These are phyloP conservation scores for Torrubiellomyces zombiae DNA, from an alignment of 2,329 filamentous ascomycete species.

Conservation along the genomic window DNA sequence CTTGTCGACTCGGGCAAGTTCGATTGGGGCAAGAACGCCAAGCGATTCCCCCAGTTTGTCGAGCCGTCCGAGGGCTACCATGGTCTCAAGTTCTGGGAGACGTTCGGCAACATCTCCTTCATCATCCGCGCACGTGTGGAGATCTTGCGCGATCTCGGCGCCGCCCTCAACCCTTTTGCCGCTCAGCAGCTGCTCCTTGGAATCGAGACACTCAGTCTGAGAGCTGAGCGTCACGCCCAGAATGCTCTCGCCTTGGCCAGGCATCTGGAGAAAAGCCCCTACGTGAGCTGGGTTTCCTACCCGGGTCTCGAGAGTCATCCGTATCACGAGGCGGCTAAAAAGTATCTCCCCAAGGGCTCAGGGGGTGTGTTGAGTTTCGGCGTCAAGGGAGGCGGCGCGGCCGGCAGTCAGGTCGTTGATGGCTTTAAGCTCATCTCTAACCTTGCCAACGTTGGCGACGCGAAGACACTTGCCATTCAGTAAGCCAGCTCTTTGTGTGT, in stretches of 20 bases:
- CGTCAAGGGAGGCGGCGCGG: constrained; percentile 72
- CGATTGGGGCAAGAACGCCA: constrained; percentile 73
- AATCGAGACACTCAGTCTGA: constrained; percentile 74
- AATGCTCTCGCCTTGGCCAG: constrained; percentile 68
- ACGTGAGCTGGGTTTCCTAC: constrained; percentile 90
- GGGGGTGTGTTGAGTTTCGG: constrained; percentile 89
- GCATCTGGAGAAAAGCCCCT: constrained; percentile 68
- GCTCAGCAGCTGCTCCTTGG: constrained; percentile 86
- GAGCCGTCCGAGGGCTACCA: constrained; percentile 83
- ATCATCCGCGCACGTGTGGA: constrained; percentile 79
- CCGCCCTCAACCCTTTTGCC: constrained; percentile 72
- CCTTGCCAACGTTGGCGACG: constrained; percentile 88
- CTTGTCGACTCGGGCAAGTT: constrained; percentile 84
- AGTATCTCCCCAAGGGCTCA: constrained; percentile 69
- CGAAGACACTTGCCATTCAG: constrained; percentile 88
- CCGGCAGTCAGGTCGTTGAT: constrained; percentile 79
- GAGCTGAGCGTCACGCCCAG: constrained; percentile 70
- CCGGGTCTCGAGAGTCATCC: constrained; percentile 71
- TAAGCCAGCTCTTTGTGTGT: constrained; percentile 9
- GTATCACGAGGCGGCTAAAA: constrained; percentile 66
- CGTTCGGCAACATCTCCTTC: constrained; percentile 69
- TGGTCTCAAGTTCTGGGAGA: constrained; percentile 86
- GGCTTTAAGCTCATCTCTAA: constrained; percentile 91
- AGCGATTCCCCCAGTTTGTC: constrained; percentile 82
- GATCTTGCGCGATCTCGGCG: constrained; percentile 73